These are phyloP conservation scores for Fusarium ambrosium DNA, from an alignment of 2,329 filamentous ascomycete genomes.

Conservation along the genomic window DNA sequence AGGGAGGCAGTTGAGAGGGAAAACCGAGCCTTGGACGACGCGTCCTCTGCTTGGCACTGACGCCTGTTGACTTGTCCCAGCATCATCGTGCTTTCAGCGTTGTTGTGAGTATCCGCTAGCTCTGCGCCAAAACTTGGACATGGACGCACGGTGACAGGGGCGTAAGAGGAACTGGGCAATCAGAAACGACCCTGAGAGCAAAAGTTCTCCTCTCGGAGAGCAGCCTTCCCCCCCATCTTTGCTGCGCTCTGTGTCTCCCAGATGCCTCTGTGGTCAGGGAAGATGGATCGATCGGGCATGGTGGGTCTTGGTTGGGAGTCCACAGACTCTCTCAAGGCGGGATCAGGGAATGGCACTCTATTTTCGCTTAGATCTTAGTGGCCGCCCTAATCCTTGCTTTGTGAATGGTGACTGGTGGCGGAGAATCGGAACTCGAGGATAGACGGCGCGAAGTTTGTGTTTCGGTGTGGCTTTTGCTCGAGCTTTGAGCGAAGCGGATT, in stretches of 20 bases:
- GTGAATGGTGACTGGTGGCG: conserved; percentile 16
- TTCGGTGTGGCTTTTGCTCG: conserved; percentile 31
- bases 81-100: conserved; percentile 6
- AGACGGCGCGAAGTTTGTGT: conserved; percentile 20
- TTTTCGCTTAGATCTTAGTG: conserved; percentile 44
- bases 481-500: conserved; percentile 21
- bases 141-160: conserved; percentile 29
- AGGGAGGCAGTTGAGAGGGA: conserved; percentile 11
- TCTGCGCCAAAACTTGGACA: neutral
- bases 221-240: conserved; percentile 17
- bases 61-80: neutral
- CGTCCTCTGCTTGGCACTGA: conserved; percentile 13
- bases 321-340: neutral
- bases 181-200: neutral
- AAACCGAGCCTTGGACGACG: conserved; percentile 17
- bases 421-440: conserved; percentile 7
- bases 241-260: conserved; percentile 11
- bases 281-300: conserved; percentile 30
- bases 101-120: neutral
- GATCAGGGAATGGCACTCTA: conserved; percentile 17
- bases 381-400: conserved; percentile 14
- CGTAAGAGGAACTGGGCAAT: conserved; percentile 11
- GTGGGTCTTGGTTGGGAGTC: neutral
- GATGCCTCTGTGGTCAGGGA: conserved; percentile 12
- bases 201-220: conserved; percentile 10